Conservation (phyloP, 169 alveolate species). For the Neospora caninum region DNA sequence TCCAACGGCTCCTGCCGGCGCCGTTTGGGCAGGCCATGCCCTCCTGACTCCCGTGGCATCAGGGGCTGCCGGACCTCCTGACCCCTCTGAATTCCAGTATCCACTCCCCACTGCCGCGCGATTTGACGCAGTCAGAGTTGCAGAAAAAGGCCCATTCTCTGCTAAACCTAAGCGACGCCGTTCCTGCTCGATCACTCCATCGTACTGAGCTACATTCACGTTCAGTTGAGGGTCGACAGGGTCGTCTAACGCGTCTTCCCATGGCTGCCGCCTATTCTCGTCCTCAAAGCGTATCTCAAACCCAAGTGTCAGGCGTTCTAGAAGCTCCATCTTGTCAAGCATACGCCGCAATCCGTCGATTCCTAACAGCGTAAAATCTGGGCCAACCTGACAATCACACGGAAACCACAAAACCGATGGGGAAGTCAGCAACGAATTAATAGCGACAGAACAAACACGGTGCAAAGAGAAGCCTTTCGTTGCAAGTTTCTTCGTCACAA, state of each 20-base stretch:
- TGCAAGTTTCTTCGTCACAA: no score
- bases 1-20: conserved; percentile 19
- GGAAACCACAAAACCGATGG: neutral
- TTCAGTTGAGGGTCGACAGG: neutral
- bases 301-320: conserved; percentile 46
- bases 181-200: neutral
- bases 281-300: conserved; percentile 15
- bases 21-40: neutral
- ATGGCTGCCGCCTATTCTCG: neutral
- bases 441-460: no score
- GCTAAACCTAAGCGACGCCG: neutral
- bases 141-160: neutral
- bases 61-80: neutral
- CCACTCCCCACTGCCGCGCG: neutral
- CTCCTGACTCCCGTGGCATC: neutral
- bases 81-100: neutral
- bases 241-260: neutral
- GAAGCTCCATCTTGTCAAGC: conserved; percentile 4
- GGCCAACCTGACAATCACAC: conserved; percentile 39
- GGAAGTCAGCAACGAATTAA: no score
- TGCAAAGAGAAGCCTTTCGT: no score
- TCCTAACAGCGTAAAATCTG: conserved; percentile 38
- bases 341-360: conserved; percentile 26
- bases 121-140: neutral
- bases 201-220: neutral